Conservation (phyloP, 768 basidiomycete species). For the Mycena kentingensis region DNA sequence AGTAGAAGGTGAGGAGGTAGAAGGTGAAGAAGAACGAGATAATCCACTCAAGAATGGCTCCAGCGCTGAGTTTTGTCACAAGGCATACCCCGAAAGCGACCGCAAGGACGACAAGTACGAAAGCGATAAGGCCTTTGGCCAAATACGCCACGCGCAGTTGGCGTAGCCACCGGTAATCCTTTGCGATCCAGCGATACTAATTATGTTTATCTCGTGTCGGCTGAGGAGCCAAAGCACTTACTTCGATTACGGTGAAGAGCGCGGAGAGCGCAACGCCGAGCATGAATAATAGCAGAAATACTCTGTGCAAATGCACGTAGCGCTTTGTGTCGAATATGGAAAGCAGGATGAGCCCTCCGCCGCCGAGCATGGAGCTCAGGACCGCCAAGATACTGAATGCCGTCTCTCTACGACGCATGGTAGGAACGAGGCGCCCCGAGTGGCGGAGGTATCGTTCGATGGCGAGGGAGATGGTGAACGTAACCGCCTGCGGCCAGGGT, state of each 20-base stretch:
- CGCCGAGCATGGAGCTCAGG: constrained; percentile 61
- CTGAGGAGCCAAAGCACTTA: constrained; percentile 24
- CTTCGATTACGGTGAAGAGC: constrained; percentile 74
- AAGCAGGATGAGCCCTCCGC: constrained; percentile 64
- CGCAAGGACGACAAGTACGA: constrained; percentile 57
- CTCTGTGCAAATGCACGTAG: constrained; percentile 50
- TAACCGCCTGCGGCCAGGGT: constrained; percentile 43
- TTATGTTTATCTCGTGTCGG: background rate
- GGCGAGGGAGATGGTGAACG: constrained; percentile 61
- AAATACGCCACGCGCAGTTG: constrained; percentile 57
- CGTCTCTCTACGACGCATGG: constrained; percentile 58
- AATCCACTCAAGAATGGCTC: constrained; percentile 73
- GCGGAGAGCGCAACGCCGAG: constrained; percentile 71
- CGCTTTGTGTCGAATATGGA: constrained; percentile 71
- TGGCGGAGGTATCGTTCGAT: constrained; percentile 69
- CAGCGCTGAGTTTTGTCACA: constrained; percentile 46
- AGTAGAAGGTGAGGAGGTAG: constrained; percentile 72
- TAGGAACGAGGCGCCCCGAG: constrained; percentile 59
- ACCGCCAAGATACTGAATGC: constrained; percentile 60
- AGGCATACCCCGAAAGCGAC: constrained; percentile 63
- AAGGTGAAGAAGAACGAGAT: constrained; percentile 74
- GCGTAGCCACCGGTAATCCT: constrained; percentile 48
- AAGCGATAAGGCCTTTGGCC: constrained; percentile 62
- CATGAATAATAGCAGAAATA: constrained; percentile 73
- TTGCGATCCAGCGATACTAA: constrained; percentile 67